A percentile compares a stretch with the other conserved stretches of the same genome.
Evolutionary conservation across 2,329 filamentous ascomycete species (phyloP).

Genomic region (Talaromyces funiculosus): DNA sequence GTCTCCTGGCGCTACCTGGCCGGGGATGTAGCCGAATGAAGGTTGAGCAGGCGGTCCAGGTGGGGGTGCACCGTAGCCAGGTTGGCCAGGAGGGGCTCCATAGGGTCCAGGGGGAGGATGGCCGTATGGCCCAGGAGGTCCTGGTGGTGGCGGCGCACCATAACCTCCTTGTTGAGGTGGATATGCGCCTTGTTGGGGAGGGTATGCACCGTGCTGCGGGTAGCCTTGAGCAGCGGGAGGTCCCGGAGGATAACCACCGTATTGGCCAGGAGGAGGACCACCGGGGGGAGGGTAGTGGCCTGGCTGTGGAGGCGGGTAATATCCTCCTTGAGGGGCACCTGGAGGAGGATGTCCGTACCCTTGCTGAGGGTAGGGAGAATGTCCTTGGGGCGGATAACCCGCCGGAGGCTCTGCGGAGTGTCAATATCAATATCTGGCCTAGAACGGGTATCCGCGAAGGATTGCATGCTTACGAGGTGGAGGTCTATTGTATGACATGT

Average conservation of each 20-base stretch:
- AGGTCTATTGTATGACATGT: conserved; percentile 14
- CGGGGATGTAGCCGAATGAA: conserved; percentile 68
- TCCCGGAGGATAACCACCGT: conserved; percentile 4
- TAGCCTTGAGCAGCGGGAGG: conserved; percentile 9
- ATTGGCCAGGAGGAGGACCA: conserved; percentile 4
- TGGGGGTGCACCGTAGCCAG: conserved; percentile 20
- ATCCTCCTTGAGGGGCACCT: conserved; percentile 2
- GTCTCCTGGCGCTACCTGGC: conserved; percentile 62
- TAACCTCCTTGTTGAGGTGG: conserved; percentile 19
- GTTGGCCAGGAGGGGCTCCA: conserved; percentile 23
- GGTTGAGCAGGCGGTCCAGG: conserved; percentile 55
- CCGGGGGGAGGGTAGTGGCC: conserved; percentile 3
- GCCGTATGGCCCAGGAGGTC: conserved; percentile 16
- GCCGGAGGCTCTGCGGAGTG: conserved; percentile 5
- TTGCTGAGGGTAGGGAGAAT: conserved; percentile 13
- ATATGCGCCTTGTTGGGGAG: conserved; percentile 21
- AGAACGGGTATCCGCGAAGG: not conserved
- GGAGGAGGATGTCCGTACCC: conserved; percentile 9
- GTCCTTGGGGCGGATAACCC: conserved; percentile 15
- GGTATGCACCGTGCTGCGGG: conserved; percentile 22
- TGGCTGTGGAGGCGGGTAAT: conserved; percentile 8
- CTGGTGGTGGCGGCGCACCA: conserved; percentile 21
- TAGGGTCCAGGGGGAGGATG: conserved; percentile 21
- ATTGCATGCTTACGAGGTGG: conserved; percentile 10
- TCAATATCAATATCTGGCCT: not conserved